Percentiles rank a stretch among this genome's conserved stretches.
These are phyloP conservation scores for Aspergillus saccharolyticus DNA, from an alignment of 495 filamentous ascomycete species.

Conservation along the genomic window DNA sequence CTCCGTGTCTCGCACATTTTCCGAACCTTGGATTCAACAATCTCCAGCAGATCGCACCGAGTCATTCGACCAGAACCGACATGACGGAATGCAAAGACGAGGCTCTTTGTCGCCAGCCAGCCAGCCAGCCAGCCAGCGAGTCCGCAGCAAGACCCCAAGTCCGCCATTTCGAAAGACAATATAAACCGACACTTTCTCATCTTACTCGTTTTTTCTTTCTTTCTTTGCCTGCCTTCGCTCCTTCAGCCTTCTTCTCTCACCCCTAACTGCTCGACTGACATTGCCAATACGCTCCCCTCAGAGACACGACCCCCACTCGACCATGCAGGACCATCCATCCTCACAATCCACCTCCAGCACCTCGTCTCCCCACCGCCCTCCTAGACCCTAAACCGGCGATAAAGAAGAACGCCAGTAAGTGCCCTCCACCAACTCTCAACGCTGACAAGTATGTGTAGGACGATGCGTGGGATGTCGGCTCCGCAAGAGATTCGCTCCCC, in stretches of 20 bases:
- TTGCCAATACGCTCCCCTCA: neutral
- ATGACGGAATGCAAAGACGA: neutral
- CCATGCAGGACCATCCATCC: too few species aligned
- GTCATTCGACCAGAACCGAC: neutral
- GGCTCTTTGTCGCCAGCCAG: neutral
- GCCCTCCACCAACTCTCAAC: too few species aligned
- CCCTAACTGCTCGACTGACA: neutral
- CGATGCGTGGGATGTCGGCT: too few species aligned
- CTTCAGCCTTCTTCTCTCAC: neutral
- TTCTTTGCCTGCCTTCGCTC: neutral
- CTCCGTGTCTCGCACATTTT: neutral
- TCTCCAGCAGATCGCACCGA: neutral
- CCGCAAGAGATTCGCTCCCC: too few species aligned
- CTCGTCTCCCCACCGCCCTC: too few species aligned
- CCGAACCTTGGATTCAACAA: neutral
- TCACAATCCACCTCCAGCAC: too few species aligned
- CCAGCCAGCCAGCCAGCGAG: too few species aligned
- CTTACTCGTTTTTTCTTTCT: neutral
- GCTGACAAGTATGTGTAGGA: too few species aligned
- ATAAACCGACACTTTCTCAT: neutral
- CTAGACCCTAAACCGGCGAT: too few species aligned
- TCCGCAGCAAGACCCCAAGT: neutral
- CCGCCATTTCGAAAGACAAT: neutral
- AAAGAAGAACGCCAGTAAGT: too few species aligned
- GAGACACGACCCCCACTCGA: neutral